A percentile compares a stretch with the other conserved stretches of the same genome.
Conservation (phyloP, 257 asterid species). For the Datura wrightii region DNA sequence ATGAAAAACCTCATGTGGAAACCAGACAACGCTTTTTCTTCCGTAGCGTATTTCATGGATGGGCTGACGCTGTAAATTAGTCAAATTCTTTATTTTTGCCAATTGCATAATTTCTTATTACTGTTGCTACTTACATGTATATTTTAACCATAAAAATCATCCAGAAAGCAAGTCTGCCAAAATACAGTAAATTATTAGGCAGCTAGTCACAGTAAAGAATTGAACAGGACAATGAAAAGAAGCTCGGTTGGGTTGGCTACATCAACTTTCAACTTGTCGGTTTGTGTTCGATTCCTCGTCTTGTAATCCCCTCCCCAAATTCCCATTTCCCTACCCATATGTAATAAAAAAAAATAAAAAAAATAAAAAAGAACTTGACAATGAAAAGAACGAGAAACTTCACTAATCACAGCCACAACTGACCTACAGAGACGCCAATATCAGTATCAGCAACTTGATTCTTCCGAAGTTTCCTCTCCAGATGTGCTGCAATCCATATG, state of each 20-base stretch:
- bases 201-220: neutral
- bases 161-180: neutral
- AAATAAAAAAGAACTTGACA: neutral
- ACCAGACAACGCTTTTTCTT: neutral
- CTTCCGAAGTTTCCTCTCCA: slow-evolving; percentile 95
- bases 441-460: slow-evolving; percentile 99
- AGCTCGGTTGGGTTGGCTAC: too few relatives aligned
- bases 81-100: neutral
- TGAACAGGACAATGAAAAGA: neutral
- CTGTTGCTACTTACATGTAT: neutral
- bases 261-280: too few relatives aligned
- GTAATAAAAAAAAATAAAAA: too few relatives aligned
- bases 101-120: neutral
- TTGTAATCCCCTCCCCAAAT: too few relatives aligned
- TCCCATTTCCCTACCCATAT: too few relatives aligned
- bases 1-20: neutral
- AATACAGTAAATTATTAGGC: neutral
- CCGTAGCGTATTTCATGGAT: neutral
- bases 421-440: slow-evolving; percentile 96
- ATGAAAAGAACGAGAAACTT: neutral
- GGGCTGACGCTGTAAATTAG: neutral
- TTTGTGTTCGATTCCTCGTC: too few relatives aligned
- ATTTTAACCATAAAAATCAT: slow-evolving; percentile 1
- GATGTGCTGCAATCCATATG: slow-evolving; percentile 98
- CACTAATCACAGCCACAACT: slow-evolving; percentile 10